Evolutionary conservation across 441 rosid species (phyloP), one percentile per base, ranked within the genome.

Genomic region (Cnidoscolus chayamansa): DNA sequence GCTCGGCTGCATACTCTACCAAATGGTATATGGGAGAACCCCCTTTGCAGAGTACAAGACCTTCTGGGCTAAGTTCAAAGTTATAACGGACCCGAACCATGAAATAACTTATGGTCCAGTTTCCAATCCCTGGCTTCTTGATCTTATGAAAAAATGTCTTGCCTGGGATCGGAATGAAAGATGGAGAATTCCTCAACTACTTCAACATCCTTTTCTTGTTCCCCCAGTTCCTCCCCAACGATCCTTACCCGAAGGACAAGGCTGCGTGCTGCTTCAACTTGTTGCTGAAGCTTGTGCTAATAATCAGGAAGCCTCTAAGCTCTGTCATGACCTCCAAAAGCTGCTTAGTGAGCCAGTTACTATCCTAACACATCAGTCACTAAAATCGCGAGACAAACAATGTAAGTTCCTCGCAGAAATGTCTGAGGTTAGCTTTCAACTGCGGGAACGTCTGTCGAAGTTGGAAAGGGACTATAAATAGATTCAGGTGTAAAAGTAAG

Each of bases 21-120:
- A 93, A 74, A 95, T 95, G 99, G 99, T 95, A 0, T 95, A 95
- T n/a, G 99, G 99, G 47, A 86, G 98, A 77, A 95, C 98, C 7
- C 99, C 99, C 12, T 95, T 95, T 70, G 85, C 99, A 0, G 97
- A 92, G 71, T 95, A 91, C 84, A 95, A 89, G 82, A 86, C 99
- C 1, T 95, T 95, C 79, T 92, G 97, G 99, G 83, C 99, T 58
- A 95, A 95, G 82, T 91, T 95, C 83, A 95, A 95, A 86, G 96
- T 95, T 73, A 95, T 95, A 78, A 95, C 99, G 0, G 91, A 95
- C 73, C 95, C 93, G 51, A 89, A 86, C 81, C 97, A 95, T 58
- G 85, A 90, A 72, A 95, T 93, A 71, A 78, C 80, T 43, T 95
- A 88, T 73, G 87, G 71, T 73, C 85, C 87, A 5, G 87, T 93